These are phyloP conservation scores for Candida tetrigidarum DNA, from an alignment of 1,139 yeast species.

Conservation along the genomic window DNA sequence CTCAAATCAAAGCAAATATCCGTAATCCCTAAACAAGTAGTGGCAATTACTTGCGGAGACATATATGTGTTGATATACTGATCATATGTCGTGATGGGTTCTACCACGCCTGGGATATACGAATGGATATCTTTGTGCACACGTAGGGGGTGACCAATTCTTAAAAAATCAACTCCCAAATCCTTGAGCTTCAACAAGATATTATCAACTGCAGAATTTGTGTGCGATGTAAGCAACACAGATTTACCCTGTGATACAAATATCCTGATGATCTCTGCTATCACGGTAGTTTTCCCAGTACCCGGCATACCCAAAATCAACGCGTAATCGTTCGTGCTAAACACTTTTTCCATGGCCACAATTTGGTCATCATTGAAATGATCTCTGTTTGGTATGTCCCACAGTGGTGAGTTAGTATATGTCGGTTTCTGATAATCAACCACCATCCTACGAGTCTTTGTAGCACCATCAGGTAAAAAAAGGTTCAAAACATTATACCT, in stretches of 20 bases:
- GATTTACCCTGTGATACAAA: constrained; percentile 65
- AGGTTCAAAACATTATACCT: constrained; percentile 75
- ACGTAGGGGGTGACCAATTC: constrained; percentile 60
- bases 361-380: constrained; percentile 65
- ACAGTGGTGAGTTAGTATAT: constrained; percentile 13
- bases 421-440: constrained; percentile 57
- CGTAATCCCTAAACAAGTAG: constrained; percentile 81
- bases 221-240: constrained; percentile 81
- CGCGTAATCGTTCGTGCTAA: constrained; percentile 74
- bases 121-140: constrained; percentile 67
- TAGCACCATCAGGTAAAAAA: constrained; percentile 60
- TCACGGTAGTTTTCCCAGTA: constrained; percentile 95
- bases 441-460: constrained; percentile 54
- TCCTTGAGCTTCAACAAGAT: constrained; percentile 72
- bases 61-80: constrained; percentile 51
- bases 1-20: constrained; percentile 63
- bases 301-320: constrained; percentile 98
- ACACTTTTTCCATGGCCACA: constrained; percentile 65
- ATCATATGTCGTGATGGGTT: constrained; percentile 43
- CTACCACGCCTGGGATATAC: constrained; percentile 51
- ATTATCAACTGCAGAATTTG: constrained; percentile 97
- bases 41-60: constrained; percentile 77
- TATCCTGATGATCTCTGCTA: constrained; percentile 70
- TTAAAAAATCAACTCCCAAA: constrained; percentile 48
- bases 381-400: constrained; percentile 1